phyloP scores from a whole-genome alignment of 148 eudicot genomes.

The Nepenthes gracilis region DNA sequence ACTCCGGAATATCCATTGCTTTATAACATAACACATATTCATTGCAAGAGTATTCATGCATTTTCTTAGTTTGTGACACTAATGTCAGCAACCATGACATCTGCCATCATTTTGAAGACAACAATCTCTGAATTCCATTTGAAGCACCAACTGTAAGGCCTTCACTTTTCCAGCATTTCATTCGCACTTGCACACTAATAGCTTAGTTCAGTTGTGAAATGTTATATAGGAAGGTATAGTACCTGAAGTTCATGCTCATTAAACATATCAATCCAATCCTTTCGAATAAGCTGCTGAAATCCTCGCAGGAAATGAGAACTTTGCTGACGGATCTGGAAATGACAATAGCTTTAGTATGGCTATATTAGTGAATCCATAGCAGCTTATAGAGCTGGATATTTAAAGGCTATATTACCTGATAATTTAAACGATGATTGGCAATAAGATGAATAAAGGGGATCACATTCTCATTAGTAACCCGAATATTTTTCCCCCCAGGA shows the following conservation, averaged over 20 bases:
- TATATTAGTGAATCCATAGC: background rate
- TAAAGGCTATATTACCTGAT: conserved; percentile 42
- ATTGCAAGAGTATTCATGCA: no score
- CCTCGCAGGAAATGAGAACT: conserved; percentile 80
- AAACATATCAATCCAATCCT: conserved; percentile 97
- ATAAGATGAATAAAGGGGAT: conserved; percentile 78
- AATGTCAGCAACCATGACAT: no score
- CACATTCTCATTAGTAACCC: conserved; percentile 86
- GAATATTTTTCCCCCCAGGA: conserved; percentile 67
- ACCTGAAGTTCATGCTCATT: conserved; percentile 99
- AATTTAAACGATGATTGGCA: conserved; percentile 85
- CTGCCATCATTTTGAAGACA: no score
- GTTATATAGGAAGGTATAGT: conserved; percentile 1
- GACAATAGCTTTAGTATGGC: background rate
- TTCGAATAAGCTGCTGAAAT: conserved; percentile 81
- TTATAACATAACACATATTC: no score
- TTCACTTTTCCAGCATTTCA: no score
- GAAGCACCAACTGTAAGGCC: no score
- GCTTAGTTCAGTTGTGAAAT: no score
- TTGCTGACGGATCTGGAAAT: conserved; percentile 86
- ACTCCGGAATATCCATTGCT: no score
- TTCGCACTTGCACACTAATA: no score
- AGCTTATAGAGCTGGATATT: background rate
- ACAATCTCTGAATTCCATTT: no score
- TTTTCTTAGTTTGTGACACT: no score